phyloP scores from a whole-genome alignment of 495 filamentous ascomycete genomes.

The Aspergillus ellipticus region DNA sequence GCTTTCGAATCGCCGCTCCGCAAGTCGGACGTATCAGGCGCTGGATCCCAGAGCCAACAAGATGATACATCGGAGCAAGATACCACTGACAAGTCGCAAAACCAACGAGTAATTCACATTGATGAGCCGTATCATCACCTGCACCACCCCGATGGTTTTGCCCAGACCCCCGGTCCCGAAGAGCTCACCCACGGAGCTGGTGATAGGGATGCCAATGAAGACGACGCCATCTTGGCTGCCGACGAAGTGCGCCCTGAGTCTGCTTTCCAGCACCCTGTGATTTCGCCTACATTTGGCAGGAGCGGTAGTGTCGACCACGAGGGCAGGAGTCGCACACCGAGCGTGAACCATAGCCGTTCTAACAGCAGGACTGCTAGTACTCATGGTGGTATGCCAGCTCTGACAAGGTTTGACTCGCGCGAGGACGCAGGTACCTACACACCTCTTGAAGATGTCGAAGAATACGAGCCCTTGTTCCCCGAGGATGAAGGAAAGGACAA shows the following conservation, averaged over 20 bases:
- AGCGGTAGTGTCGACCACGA: constrained; percentile 57
- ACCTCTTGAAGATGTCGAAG: constrained; percentile 83
- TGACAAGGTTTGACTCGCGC: constrained; percentile 49
- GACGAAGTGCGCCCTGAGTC: constrained; percentile 84
- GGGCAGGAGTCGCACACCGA: constrained; percentile 48
- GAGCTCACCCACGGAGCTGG: constrained; percentile 31
- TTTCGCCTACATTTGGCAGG: constrained; percentile 63
- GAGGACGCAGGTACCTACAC: constrained; percentile 56
- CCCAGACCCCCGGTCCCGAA: constrained; percentile 32
- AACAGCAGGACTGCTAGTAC: constrained; percentile 69
- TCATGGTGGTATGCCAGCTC: constrained; percentile 41
- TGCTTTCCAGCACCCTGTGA: constrained; percentile 65
- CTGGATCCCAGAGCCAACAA: constrained; percentile 25
- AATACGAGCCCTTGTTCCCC: constrained; percentile 93
- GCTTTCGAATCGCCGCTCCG: constrained; percentile 56
- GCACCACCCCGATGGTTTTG: constrained; percentile 62
- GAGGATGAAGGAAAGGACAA: constrained; percentile 68
- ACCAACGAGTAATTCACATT: constrained; percentile 70
- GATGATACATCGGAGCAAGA: constrained; percentile 29
- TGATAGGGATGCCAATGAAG: constrained; percentile 45
- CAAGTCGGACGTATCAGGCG: constrained; percentile 48
- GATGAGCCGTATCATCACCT: constrained; percentile 61
- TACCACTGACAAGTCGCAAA: constrained; percentile 35
- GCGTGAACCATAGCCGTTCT: constrained; percentile 60
- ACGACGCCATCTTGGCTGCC: constrained; percentile 81